Evolutionary conservation across 2,329 filamentous ascomycete species (phyloP).

Genomic region (Aspergillus neotritici): DNA sequence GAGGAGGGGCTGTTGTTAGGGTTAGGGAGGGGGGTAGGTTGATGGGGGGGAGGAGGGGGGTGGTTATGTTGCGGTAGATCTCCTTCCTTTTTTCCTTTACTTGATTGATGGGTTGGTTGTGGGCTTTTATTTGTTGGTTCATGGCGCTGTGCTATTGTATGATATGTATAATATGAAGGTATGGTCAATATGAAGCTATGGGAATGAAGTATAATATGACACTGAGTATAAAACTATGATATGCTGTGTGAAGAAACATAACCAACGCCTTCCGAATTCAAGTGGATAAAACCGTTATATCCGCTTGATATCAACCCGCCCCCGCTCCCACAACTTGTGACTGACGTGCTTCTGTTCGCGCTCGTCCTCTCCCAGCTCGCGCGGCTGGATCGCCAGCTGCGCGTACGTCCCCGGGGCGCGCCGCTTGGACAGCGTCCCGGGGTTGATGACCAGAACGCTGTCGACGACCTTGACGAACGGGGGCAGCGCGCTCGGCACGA

Average conservation of each 20-base stretch:
- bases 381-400: slow-evolving; percentile 67
- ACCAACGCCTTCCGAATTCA: slow-evolving; percentile 14
- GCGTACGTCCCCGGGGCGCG: slow-evolving; percentile 81
- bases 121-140: no score
- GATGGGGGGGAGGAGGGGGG: slow-evolving; percentile 34
- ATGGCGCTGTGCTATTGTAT: no score
- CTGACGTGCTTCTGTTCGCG: slow-evolving; percentile 54
- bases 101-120: no score
- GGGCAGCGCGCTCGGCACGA: slow-evolving; percentile 75
- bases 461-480: slow-evolving; percentile 91
- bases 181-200: slow-evolving; percentile 3
- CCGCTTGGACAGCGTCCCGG: slow-evolving; percentile 78
- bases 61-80: slow-evolving; percentile 32
- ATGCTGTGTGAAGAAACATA: slow-evolving; percentile 15
- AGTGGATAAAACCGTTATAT: slow-evolving; percentile 54
- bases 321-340: slow-evolving; percentile 74
- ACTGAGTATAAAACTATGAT: not conserved
- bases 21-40: slow-evolving; percentile 27
- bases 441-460: slow-evolving; percentile 84
- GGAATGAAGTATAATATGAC: not conserved
- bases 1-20: slow-evolving; percentile 11
- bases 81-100: not conserved
- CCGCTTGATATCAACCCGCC: slow-evolving; percentile 78
- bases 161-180: not conserved
- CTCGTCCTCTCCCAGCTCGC: slow-evolving; percentile 55